Base-by-base conservation (phyloP, 306 rosid species). In the Ceratonia siliqua region DNA sequence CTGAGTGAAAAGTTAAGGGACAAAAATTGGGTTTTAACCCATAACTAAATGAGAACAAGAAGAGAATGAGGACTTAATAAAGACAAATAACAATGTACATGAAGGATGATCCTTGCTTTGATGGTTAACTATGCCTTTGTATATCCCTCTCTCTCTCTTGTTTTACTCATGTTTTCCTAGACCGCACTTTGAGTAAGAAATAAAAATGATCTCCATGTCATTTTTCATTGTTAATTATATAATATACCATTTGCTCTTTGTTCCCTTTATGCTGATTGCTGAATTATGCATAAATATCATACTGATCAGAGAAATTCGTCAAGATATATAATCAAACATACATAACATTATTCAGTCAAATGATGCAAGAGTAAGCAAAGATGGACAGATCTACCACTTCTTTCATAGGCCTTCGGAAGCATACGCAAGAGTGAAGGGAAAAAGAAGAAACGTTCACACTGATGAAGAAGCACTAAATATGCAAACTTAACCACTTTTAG, bases 361-460 rank as follows among this genome's bases (percentile, higher is more conserved):
- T 59, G 21, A 10, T 81, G 84, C 83, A 92, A 96, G 98, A 76
- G 94, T 89, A 57, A 84, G 79, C 74, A 90, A 92, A 74, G 95
- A 92, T 45, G 98, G 98, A 3, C 88, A 84, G 58, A 83, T 92
- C 43, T 79, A 92, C 0, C 98, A 92, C 69, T 92, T 89, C 84
- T 92, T 92, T 54, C 98, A 92, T 15, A 76, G 94, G 59, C 92
- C 98, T 5, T 90, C 98, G 0, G 90, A 92, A 85, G 98, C 98
- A 43, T 92, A 92, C 88, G 90, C 96, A 53, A 89, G 96, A 0
- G 98, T 96, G 39, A 89, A 92, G n/a, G 83, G 98, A 71, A 92
- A 92, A 59, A 86, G 98, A 18, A 80, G 98, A 81, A 92, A 90
- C 72, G 96, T 92, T 14, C 82, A 89, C 81, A 87, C 92, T 0